These are phyloP conservation scores for Cordia subcordata DNA, from an alignment of 257 asterid genomes.

Conservation along the genomic window DNA sequence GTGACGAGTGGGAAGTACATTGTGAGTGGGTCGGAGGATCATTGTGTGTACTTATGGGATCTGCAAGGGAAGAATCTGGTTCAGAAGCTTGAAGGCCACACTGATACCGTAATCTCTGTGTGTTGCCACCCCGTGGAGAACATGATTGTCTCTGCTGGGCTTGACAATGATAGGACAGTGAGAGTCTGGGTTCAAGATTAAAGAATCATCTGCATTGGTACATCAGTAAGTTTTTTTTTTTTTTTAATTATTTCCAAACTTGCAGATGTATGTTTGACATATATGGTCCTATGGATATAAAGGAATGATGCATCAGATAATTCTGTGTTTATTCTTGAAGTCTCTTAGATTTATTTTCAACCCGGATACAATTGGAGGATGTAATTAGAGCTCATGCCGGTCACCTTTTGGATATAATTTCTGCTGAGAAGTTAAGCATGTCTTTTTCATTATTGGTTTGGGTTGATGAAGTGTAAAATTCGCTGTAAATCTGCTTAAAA, in stretches of 20 bases:
- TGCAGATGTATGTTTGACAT: no score
- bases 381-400: no score
- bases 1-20: constrained; percentile 72
- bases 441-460: no score
- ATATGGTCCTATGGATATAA: no score
- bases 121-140: constrained; percentile 60
- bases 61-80: constrained; percentile 65
- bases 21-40: constrained; percentile 86
- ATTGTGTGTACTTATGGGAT: constrained; percentile 71
- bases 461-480: no score
- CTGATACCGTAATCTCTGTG: constrained; percentile 68
- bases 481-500: no score
- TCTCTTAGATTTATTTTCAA: no score
- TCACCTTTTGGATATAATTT: no score
- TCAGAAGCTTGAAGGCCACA: constrained; percentile 88
- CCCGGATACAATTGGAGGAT: no score
- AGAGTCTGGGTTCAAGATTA: constrained; percentile 83
- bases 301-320: no score
- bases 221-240: constrained; percentile 20
- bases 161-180: constrained; percentile 64
- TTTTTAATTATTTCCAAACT: not conserved
- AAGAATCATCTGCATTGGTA: constrained; percentile 4
- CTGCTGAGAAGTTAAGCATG: no score
- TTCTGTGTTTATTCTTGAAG: no score
- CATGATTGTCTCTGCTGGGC: constrained; percentile 84